A percentile compares a stretch with the other conserved stretches of the same genome.
These are phyloP conservation scores for Hortiboletus flavorubellus DNA, from an alignment of 768 basidiomycete genomes.

Conservation along the genomic window DNA sequence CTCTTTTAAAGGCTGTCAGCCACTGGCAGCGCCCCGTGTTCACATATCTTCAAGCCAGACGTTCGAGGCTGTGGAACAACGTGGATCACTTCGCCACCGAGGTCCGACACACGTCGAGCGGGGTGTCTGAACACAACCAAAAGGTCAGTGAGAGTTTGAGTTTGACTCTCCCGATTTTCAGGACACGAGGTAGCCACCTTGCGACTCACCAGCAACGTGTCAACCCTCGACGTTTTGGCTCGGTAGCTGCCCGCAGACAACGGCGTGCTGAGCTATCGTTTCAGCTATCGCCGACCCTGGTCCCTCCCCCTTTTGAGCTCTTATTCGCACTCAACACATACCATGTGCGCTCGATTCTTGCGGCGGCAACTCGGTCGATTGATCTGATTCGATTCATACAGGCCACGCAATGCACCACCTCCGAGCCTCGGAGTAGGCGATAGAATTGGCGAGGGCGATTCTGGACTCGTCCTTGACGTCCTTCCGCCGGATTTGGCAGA, in stretches of 20 bases:
- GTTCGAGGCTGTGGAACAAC: not conserved
- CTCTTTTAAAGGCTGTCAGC: not conserved
- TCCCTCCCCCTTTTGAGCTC: not conserved
- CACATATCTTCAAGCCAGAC: not conserved
- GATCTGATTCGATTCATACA: constrained; percentile 7
- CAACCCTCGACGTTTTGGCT: not conserved
- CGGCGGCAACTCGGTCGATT: not conserved
- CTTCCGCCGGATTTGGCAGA: constrained; percentile 55
- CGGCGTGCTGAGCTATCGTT: constrained; percentile 3
- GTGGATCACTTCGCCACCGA: constrained; percentile 1
- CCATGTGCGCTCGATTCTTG: constrained; percentile 14
- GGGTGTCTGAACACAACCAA: constrained; percentile 3
- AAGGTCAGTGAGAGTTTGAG: constrained; percentile 1
- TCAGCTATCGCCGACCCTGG: not conserved
- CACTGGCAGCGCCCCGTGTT: constrained; percentile 4
- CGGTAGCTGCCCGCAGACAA: not conserved
- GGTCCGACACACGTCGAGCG: not conserved
- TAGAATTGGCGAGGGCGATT: constrained; percentile 65
- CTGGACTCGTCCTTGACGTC: constrained; percentile 53
- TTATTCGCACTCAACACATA: not conserved
- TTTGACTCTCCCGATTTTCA: not conserved
- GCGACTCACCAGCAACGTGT: constrained; percentile 4
- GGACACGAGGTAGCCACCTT: constrained; percentile 18
- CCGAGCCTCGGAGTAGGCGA: constrained; percentile 35
- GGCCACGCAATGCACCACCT: constrained; percentile 20